Evolutionary conservation across 352 stramenopile species (phyloP), one percentile per base, ranked within the genome.

Genomic region (Pythium monospermum): DNA sequence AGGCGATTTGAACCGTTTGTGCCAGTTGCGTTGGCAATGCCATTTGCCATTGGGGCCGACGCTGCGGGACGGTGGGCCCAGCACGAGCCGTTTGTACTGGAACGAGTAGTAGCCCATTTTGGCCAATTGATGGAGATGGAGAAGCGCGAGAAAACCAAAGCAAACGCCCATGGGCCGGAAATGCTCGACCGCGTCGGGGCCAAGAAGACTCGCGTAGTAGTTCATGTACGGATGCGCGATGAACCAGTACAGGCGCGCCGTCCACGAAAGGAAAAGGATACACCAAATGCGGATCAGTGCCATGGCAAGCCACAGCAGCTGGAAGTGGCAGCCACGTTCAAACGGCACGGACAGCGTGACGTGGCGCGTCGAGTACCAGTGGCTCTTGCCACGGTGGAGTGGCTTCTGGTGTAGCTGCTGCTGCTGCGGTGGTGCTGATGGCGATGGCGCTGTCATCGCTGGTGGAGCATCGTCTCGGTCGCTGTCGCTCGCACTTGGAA

Each of bases 221-320:
- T 43, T 35, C 57, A 66, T 60, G 50, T 66, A 60, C n/a, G 57
- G 57, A 22, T 66, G 57, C 1, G 57, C 57, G 1, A 64, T 8
- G 26, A 56, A 64, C 57, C 57, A 64, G n/a, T 64, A 64, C 5
- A 59, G 21, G 8, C 44, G 49, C 12, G 36, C 49, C 8, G 48
- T 49, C 1, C 3, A n/a, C 1, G 30, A 25, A 23, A 63, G 55
- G 19, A 57, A 63, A 11, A 63, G 7, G 19, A 53, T 36, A 22
- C 53, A 61, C 15, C 19, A 19, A 13, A 49, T 13, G 6, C 45
- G 53, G 5, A 54, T 7, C 6, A 49, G 5, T 1, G 47, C 10
- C 15, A 42, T 49, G 45, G 36, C 2, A 5, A 44, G 4, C 53
- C 53, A 61, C 1, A 49, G 16, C 28, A 49, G 13, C 1, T 35